phyloP scores from a whole-genome alignment of 768 basidiomycete species.

The Cyathus striatus region DNA sequence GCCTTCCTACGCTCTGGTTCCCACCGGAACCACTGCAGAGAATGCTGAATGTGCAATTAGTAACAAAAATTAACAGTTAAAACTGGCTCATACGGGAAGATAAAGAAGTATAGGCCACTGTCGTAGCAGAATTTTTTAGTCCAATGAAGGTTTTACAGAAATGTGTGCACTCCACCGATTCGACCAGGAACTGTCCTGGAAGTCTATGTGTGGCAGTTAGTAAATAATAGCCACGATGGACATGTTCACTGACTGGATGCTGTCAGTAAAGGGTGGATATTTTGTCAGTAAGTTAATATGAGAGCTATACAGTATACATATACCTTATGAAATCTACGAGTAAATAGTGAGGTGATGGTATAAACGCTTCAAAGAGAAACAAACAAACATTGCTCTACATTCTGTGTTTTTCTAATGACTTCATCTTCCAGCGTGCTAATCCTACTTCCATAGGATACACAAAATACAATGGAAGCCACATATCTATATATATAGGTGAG shows the following conservation, averaged over 20 bases:
- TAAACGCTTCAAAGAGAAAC: not conserved
- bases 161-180: not conserved
- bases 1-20: conserved; percentile 5
- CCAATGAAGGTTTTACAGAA: too few relatives aligned
- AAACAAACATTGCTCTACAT: not conserved
- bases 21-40: conserved; percentile 11
- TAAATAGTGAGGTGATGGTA: conserved; percentile 1
- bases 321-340: not conserved
- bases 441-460: not conserved
- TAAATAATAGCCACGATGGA: not conserved
- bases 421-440: not conserved
- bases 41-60: conserved; percentile 7
- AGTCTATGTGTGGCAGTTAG: not conserved
- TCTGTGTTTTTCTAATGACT: not conserved
- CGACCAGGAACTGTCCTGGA: not conserved
- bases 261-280: too few relatives aligned
- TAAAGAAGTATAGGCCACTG: not conserved
- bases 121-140: too few relatives aligned
- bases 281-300: too few relatives aligned
- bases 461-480: not conserved
- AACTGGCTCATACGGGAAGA: not conserved
- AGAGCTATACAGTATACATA: not conserved
- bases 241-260: too few relatives aligned
- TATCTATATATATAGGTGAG: too few relatives aligned
- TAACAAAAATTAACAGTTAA: not conserved